A percentile compares a stretch with the other conserved stretches of the same genome.
Evolutionary conservation across 768 basidiomycete species (phyloP).

Genomic region (Russula emetica): DNA sequence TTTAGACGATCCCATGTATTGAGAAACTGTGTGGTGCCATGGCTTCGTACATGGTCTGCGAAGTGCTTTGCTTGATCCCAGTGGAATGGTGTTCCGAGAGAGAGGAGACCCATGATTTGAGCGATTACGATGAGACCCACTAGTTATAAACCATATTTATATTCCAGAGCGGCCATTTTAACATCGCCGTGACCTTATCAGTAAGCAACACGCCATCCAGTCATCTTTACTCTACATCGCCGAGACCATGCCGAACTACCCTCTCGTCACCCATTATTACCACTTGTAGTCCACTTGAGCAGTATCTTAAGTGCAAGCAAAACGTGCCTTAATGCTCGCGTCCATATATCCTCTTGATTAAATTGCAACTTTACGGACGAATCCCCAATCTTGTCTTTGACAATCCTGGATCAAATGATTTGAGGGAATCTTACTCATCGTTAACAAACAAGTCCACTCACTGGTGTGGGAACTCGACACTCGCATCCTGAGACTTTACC

Average conservation of each 20-base stretch:
- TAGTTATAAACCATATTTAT: not conserved
- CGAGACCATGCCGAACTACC: too few relatives aligned
- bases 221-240: too few relatives aligned
- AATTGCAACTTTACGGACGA: conserved; percentile 93
- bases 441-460: conserved; percentile 42
- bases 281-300: conserved; percentile 81
- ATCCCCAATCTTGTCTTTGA: conserved; percentile 94
- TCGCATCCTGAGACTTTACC: conserved; percentile 66
- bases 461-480: conserved; percentile 82
- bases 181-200: conserved; percentile 1
- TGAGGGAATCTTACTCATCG: not conserved
- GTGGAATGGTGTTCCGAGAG: conserved; percentile 84
- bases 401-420: conserved; percentile 44
- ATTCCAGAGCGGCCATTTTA: not conserved
- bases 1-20: conserved; percentile 91
- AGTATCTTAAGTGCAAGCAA: conserved; percentile 84
- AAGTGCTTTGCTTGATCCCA: conserved; percentile 89
- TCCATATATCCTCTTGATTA: conserved; percentile 95
- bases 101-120: conserved; percentile 78
- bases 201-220: not conserved
- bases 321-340: conserved; percentile 86
- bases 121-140: not conserved
- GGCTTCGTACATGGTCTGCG: conserved; percentile 83
- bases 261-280: conserved; percentile 52
- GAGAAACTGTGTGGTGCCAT: conserved; percentile 94